Conservation (phyloP, 192 early-diverging fungal species). For the Geranomyces michiganensis region DNA sequence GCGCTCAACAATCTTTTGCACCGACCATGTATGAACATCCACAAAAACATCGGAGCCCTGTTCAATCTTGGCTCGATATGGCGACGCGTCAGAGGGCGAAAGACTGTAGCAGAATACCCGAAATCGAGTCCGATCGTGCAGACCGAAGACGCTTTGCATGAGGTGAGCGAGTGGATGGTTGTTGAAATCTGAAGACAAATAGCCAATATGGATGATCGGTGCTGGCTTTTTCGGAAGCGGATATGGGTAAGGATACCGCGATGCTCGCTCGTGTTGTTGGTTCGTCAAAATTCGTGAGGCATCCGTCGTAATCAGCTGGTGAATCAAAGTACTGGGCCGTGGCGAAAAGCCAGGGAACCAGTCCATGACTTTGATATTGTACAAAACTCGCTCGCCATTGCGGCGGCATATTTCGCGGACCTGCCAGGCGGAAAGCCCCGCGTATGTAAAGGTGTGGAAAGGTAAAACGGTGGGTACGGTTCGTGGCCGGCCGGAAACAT, state of each 20-base stretch:
- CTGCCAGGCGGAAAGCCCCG: constrained; percentile 74
- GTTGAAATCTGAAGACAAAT: constrained; percentile 91
- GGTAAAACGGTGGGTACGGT: constrained; percentile 85
- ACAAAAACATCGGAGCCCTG: constrained; percentile 77
- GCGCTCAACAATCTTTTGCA: constrained; percentile 74
- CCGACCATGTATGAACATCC: constrained; percentile 73
- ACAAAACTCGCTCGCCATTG: constrained; percentile 81
- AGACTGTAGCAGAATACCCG: constrained; percentile 84
- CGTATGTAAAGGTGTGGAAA: constrained; percentile 94
- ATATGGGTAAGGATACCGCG: constrained; percentile 61
- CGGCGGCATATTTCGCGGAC: constrained; percentile 84
- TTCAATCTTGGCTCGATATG: constrained; percentile 81
- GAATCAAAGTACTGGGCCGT: constrained; percentile 36
- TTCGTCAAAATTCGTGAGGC: neutral
- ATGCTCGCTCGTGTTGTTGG: neutral
- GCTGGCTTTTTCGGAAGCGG: constrained; percentile 73
- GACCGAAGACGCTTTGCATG: constrained; percentile 93
- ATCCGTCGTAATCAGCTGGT: neutral
- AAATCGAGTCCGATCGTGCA: constrained; percentile 78
- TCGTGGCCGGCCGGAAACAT: constrained; percentile 44
- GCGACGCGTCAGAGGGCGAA: constrained; percentile 73
- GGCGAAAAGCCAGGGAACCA: constrained; percentile 59
- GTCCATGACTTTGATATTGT: constrained; percentile 60
- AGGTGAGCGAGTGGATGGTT: constrained; percentile 91
- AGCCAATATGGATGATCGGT: constrained; percentile 78